Conservation (phyloP, 1,139 yeast genomes). For the Ogataea hybrid region DNA sequence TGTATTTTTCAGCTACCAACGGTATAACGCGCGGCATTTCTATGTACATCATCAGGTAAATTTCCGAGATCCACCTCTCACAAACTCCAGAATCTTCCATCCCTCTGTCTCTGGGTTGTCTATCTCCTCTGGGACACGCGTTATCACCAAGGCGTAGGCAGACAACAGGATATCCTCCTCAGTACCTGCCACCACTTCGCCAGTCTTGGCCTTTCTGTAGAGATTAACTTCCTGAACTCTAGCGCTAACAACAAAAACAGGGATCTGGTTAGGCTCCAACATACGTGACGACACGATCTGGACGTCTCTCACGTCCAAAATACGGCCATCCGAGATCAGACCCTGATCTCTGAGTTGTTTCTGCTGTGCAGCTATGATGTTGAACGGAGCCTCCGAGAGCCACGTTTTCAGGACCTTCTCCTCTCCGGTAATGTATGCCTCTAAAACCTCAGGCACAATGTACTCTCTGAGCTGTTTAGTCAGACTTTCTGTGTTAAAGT, state of each 20-base stretch:
- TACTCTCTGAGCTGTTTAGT: slow-evolving; percentile 84
- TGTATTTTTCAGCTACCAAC: slow-evolving; percentile 3
- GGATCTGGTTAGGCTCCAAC: slow-evolving; percentile 88
- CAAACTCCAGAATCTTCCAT: slow-evolving; percentile 95
- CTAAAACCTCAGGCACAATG: slow-evolving; percentile 92
- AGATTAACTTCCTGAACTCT: slow-evolving; percentile 95
- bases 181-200: slow-evolving; percentile 94
- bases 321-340: slow-evolving; percentile 84
- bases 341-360: slow-evolving; percentile 93
- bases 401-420: slow-evolving; percentile 78
- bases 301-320: slow-evolving; percentile 92
- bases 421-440: slow-evolving; percentile 94
- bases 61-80: slow-evolving; percentile 89
- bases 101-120: slow-evolving; percentile 93
- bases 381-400: slow-evolving; percentile 96
- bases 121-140: slow-evolving; percentile 89
- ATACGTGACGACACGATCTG: slow-evolving; percentile 88
- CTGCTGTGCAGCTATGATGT: slow-evolving; percentile 92
- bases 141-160: slow-evolving; percentile 93
- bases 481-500: slow-evolving; percentile 78
- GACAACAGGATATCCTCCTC: slow-evolving; percentile 92
- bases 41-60: slow-evolving; percentile 52
- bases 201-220: slow-evolving; percentile 86
- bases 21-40: slow-evolving; percentile 1
- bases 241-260: slow-evolving; percentile 91